phyloP scores from a whole-genome alignment of 306 rosid genomes.

The Corylus americana region DNA sequence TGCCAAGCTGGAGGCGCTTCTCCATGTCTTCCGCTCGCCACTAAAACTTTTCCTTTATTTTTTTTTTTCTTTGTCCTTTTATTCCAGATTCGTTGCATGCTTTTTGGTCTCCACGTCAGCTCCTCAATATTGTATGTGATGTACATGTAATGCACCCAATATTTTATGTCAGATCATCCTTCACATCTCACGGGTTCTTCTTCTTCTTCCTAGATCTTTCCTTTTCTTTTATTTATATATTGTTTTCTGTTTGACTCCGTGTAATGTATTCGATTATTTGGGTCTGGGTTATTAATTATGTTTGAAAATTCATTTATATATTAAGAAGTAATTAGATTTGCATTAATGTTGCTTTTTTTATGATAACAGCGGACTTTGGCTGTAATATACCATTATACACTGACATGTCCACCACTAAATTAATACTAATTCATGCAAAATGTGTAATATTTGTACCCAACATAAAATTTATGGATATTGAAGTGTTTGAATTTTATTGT shows the following conservation, averaged over 20 bases:
- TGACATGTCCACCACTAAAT: neutral
- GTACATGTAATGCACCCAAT: constrained; percentile 12
- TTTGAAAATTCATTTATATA: neutral
- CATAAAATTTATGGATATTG: too few species aligned
- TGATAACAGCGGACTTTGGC: neutral
- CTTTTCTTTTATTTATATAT: too few species aligned
- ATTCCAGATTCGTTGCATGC: constrained; percentile 43
- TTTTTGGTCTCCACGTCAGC: constrained; percentile 33
- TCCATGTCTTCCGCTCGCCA: neutral
- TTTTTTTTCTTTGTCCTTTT: constrained; percentile 30
- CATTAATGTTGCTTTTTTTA: neutral
- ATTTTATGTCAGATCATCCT: neutral
- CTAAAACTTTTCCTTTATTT: neutral
- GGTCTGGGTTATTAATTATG: neutral
- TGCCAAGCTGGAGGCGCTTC: constrained; percentile 24
- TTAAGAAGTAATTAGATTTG: neutral
- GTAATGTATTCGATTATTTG: neutral
- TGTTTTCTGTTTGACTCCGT: neutral
- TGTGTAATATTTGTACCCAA: too few species aligned
- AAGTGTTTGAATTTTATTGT: too few species aligned
- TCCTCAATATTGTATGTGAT: constrained; percentile 17
- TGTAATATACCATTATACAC: neutral
- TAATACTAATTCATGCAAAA: neutral
- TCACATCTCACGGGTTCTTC: constrained; percentile 8
- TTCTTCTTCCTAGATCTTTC: neutral